A percentile compares a stretch with the other conserved stretches of the same genome.
Conservation (phyloP, 148 eudicot genomes). For the Chenopodium berlandieri region DNA sequence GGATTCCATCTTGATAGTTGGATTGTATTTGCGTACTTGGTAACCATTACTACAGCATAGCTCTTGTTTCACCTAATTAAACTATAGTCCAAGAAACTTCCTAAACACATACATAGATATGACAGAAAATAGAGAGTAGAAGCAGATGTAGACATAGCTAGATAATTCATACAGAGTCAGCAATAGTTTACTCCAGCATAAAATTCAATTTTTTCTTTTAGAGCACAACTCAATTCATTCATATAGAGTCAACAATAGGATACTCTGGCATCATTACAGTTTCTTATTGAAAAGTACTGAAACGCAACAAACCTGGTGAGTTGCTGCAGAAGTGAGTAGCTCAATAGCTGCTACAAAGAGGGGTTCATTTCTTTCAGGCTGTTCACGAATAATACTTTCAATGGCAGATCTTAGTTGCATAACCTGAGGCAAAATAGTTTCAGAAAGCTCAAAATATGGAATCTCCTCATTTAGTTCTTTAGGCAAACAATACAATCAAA, state of each 20-base stretch:
- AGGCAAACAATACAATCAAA: background rate
- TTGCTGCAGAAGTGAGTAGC: slow-evolving; percentile 73
- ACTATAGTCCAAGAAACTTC: background rate
- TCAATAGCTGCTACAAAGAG: slow-evolving; percentile 60
- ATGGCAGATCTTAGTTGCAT: slow-evolving; percentile 49
- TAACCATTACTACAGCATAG: too few relatives aligned
- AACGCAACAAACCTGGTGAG: slow-evolving; percentile 60
- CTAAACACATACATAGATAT: background rate
- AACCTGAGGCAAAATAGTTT: slow-evolving; percentile 48
- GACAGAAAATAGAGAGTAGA: background rate
- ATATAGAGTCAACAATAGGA: background rate
- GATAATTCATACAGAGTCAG: background rate
- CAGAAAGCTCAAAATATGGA: background rate
- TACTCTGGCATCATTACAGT: background rate
- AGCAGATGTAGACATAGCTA: background rate
- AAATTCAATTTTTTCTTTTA: too few relatives aligned
- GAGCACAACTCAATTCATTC: too few relatives aligned
- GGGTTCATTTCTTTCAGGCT: slow-evolving; percentile 58
- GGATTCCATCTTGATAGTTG: too few relatives aligned
- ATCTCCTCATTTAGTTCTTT: background rate
- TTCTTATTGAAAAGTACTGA: background rate
- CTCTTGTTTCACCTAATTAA: too few relatives aligned
- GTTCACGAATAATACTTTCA: slow-evolving; percentile 50
- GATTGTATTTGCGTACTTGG: too few relatives aligned
- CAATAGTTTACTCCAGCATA: background rate